Evolutionary conservation across 1,284 basidiomycete species (phyloP), one percentile per base, ranked within the genome.

Genomic region (Rhodotorula sp.): DNA sequence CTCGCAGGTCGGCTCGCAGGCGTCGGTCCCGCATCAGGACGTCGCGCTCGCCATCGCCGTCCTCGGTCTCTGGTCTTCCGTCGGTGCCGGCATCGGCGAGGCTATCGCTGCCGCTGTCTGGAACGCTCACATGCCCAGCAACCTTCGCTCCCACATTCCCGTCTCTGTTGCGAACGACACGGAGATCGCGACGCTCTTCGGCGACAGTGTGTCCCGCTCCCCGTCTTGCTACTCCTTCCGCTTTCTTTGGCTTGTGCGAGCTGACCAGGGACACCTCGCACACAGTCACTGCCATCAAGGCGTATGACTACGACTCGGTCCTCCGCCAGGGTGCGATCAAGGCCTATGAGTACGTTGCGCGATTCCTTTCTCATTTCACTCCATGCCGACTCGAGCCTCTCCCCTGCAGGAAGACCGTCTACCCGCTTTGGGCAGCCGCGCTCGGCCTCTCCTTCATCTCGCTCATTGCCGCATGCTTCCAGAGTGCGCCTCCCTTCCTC

Each of bases 11-110:
- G 76, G 70, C 5, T 78, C 79, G 27, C 80, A 80, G 60, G 80
- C 76, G 0, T 77, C 77, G 19, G 79, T 81, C 17, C 77, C 80
- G 9, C 79, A 80, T 66, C 69, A 74, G 55, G 80, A 80, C 60
- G 73, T 80, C 12, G 78, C 80, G 0, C 72, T 76, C 56, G 78
- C 75, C 44, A 79, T 80, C 46, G 64, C 78, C 0, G 72, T 78
- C 15, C 73, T 80, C 13, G 68, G 69, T 19, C 58, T 80, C 36
- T 80, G 77, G 77, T 73, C 77, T 2, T 57, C 54, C 10, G 67
- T 79, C 4, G 79, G 78, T 22, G 61, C 53, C 36, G 36, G 76
- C 44, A 67, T 79, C 74, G 65, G 74, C 29, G 60, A 57, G 37
- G 72, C 58, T 4, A 73, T 79, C 44, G 78, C 79, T 60, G 37